phyloP scores from a whole-genome alignment of 2,329 filamentous ascomycete species.

The Venturia pyrina region DNA sequence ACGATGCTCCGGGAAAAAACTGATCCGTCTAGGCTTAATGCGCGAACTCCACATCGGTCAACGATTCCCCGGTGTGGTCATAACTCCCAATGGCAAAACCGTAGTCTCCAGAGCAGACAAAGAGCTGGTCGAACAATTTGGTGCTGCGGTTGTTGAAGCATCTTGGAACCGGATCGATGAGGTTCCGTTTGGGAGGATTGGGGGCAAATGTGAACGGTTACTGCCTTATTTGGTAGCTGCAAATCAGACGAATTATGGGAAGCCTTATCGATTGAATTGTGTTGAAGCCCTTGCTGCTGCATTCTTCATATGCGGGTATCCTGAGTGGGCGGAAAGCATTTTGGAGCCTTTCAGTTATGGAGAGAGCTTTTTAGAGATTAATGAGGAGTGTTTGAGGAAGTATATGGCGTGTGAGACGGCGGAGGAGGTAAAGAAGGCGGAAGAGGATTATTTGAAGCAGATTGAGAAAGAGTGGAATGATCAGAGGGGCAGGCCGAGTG shows the following conservation, averaged over 20 bases:
- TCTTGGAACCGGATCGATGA: conserved; percentile 91
- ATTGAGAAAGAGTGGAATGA: conserved; percentile 84
- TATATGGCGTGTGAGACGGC: conserved; percentile 81
- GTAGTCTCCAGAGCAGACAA: conserved; percentile 75
- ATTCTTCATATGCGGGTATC: conserved; percentile 84
- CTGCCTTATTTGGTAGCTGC: conserved; percentile 93
- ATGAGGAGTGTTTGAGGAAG: conserved; percentile 65
- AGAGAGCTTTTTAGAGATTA: conserved; percentile 81
- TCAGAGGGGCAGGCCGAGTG: conserved; percentile 56
- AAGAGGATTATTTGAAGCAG: conserved; percentile 80
- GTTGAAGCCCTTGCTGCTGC: conserved; percentile 89
- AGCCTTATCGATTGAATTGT: conserved; percentile 90
- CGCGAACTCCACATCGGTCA: conserved; percentile 85
- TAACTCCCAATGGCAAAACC: conserved; percentile 87
- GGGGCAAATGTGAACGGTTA: conserved; percentile 83
- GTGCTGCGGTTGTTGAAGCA: conserved; percentile 92
- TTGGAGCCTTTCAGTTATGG: conserved; percentile 84
- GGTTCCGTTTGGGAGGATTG: conserved; percentile 83
- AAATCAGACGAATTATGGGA: conserved; percentile 95
- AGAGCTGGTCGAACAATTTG: conserved; percentile 73
- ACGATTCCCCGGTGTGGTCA: conserved; percentile 82
- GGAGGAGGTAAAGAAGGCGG: conserved; percentile 69
- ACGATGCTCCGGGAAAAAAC: conserved; percentile 86
- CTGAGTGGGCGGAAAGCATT: conserved; percentile 81
- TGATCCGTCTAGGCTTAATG: conserved; percentile 90